Evolutionary conservation across 345 rosid species (phyloP).

Genomic region (Bruguiera parviflora): DNA sequence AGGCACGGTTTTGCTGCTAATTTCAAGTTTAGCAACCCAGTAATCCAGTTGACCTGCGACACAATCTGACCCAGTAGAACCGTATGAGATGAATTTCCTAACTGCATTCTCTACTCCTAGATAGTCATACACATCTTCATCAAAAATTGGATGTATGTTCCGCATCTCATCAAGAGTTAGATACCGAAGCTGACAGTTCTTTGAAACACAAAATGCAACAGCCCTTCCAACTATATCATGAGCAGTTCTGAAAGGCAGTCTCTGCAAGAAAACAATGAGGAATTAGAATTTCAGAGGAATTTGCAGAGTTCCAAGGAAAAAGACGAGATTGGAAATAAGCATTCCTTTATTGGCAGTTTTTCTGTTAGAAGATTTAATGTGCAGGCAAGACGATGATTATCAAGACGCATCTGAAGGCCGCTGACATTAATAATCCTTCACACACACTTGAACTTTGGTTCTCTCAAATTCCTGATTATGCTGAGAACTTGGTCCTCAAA

Average conservation of each 20-base stretch:
- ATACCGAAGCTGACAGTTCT: constrained; percentile 68
- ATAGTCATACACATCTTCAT: constrained; percentile 63
- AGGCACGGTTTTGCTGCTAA: constrained; percentile 14
- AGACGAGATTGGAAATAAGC: background rate
- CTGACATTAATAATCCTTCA: no score
- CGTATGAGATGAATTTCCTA: constrained; percentile 69
- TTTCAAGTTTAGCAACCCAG: constrained; percentile 61
- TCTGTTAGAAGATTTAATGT: background rate
- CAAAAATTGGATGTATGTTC: constrained; percentile 58
- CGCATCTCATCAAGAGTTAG: constrained; percentile 67
- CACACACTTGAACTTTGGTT: background rate
- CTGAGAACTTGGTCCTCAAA: background rate
- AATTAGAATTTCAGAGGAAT: background rate
- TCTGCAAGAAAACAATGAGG: constrained; percentile 38
- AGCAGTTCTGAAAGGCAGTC: constrained; percentile 86
- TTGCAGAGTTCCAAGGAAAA: background rate
- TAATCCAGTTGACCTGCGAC: constrained; percentile 58
- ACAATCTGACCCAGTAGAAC: constrained; percentile 68
- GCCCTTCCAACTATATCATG: constrained; percentile 89
- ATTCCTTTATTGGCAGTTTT: background rate
- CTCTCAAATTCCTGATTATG: background rate
- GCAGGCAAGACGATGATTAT: background rate
- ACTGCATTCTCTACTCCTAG: constrained; percentile 79
- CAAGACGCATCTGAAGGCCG: no score
- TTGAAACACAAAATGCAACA: constrained; percentile 73